Evolutionary conservation across 2,329 filamentous ascomycete species (phyloP), one percentile per base, ranked within the genome.

Genomic region (Dissoconium aciculare): DNA sequence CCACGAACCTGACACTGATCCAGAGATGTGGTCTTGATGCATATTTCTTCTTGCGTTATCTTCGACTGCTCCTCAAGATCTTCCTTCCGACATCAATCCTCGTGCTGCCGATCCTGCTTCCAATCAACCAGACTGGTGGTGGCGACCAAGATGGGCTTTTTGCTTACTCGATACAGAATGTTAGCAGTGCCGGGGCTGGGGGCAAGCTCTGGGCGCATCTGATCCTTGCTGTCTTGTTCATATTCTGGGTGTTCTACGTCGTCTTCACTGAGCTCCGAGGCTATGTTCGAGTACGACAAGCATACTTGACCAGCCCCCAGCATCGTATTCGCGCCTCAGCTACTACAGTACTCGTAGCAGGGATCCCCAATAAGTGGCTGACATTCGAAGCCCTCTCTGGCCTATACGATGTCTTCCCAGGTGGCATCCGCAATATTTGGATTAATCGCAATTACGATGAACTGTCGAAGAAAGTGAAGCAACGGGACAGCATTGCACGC

Each of bases 11-110:
- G 9, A 82, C 92, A 44, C 73, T 98, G 43, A 92, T 98, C 46
- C 78, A 87, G 31, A 92, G 94, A 56, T 94, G 87, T 44, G 89
- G 89, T 11, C 69, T 98, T 6, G 89, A 98, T 52, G 84, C 87
- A 48, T 98, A 93, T 59, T 93, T 95, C 62, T 98, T 98, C 55
- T 66, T 98, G 1, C 79, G 91, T 39, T 98, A 93, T 49, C 69
- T 85, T 15, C 74, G 78, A 38, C 78, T 81, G 48, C 71, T 95
- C 4, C 68, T 95, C 26, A 75, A 93, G 51, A 92, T 98, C 39
- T 95, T 98, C 52, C 60, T 92, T 23, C 84, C 89, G 1, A 73
- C 93, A 34, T 74, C 79, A 9, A 43, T 71, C 15, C 50, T 94
- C 30, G 75, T 92, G 15, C 63, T 94, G 32, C 89, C 89, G 0